These are phyloP conservation scores for Huntiella abstrusa DNA, from an alignment of 2,329 filamentous ascomycete genomes.

Conservation along the genomic window DNA sequence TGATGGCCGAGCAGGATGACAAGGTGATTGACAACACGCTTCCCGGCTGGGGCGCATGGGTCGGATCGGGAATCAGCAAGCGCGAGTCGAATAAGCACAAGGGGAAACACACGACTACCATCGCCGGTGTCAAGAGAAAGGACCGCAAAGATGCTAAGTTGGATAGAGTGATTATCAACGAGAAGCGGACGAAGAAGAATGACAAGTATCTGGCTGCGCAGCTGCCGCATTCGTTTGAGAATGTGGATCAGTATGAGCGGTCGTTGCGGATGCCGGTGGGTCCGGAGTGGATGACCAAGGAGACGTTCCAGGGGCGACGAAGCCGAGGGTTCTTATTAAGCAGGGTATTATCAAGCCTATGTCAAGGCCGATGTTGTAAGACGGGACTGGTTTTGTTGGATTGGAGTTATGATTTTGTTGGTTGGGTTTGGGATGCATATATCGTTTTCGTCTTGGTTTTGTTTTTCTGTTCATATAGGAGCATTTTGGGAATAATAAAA, in stretches of 20 bases:
- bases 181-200: slow-evolving; percentile 84
- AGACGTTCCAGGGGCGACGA: slow-evolving; percentile 75
- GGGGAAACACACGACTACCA: slow-evolving; percentile 42
- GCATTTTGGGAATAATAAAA: slow-evolving; percentile 4
- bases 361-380: slow-evolving; percentile 45
- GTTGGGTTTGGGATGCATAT: slow-evolving; percentile 2
- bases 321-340: slow-evolving; percentile 78
- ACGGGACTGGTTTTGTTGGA: not conserved
- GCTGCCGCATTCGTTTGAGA: slow-evolving; percentile 83
- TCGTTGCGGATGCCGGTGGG: slow-evolving; percentile 73
- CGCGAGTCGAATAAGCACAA: slow-evolving; percentile 45
- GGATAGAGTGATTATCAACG: slow-evolving; percentile 74
- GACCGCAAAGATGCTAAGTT: slow-evolving; percentile 69
- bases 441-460: not conserved
- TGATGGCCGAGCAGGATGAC: slow-evolving; percentile 59
- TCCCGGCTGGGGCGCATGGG: slow-evolving; percentile 87
- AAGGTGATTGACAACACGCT: slow-evolving; percentile 69
- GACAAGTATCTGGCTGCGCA: slow-evolving; percentile 68
- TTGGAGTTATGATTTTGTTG: not conserved
- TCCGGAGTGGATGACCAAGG: slow-evolving; percentile 92
- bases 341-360: slow-evolving; percentile 79
- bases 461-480: not conserved
- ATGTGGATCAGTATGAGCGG: slow-evolving; percentile 72
- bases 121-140: slow-evolving; percentile 55
- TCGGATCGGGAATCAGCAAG: slow-evolving; percentile 62